Evolutionary conservation across 164 flowering plant species (phyloP), one percentile per base, ranked within the genome.

Genomic region (Aristolochia fimbriata): DNA sequence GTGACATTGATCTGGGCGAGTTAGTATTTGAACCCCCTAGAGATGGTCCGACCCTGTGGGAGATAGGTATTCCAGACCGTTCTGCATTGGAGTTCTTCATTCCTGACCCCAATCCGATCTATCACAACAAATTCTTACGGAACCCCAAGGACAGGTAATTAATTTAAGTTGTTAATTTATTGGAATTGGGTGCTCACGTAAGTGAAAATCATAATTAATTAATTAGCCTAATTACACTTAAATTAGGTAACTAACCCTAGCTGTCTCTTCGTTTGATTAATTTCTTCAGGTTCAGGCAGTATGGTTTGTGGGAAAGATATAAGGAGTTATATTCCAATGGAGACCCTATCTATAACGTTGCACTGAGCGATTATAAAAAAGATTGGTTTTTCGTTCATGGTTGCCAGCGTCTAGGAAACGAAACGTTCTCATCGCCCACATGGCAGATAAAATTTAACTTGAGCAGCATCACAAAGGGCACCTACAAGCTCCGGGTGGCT

Each of bases 311-410:
- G 96, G 96, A 86, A 47, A 82, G 91, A 71, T 86, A 86, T 57
- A 62, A 85, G 1, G 90, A 86, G 1, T 57, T 84, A 22, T 82
- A 89, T 49, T 88, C 94, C 12, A 45, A 84, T 17, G 70, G 24
- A 31, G 96, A 89, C 57, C 76, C 86, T 45, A 67, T 80, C 31
- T 89, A 74, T 75, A 83, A 68, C 0, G 65, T 89, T 14, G 88
- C 83, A 3, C 59, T 55, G 4, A 83, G 86, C 58, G 78, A 89
- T 60, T 89, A 78, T 47, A 46, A 6, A 1, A 85, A 70, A 69
- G 89, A 89, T 70, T 89, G 96, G 96, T 86, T 89, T 75, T 89
- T 71, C 51, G 83, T 88, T 53, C 96, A 89, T 4, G 84, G 85
- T 21, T 67, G 73, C 52, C 84, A 92, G 96, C 84, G 71, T 63